Percentiles rank a stretch among this genome's conserved stretches.
Conservation (phyloP, 805 yeast genomes). For the Tetrapisispora fleetii region DNA sequence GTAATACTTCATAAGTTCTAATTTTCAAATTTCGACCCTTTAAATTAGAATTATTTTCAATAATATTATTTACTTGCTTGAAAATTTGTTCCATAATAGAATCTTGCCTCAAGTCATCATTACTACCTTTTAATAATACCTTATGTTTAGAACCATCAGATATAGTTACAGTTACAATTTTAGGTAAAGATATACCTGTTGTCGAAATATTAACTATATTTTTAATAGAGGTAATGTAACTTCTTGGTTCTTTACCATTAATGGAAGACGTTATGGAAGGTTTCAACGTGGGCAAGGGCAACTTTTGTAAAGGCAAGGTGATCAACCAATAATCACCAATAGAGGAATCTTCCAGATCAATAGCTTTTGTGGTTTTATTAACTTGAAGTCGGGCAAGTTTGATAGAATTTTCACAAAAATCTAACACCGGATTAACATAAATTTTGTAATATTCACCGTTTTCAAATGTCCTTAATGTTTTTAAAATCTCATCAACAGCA, state of each 20-base stretch:
- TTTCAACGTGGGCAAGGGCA: constrained; percentile 62
- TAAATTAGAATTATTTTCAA: constrained; percentile 46
- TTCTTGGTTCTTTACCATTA: constrained; percentile 37
- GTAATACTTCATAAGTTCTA: constrained; percentile 82
- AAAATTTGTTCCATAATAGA: constrained; percentile 97
- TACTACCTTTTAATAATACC: constrained; percentile 69
- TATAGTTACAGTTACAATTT: constrained; percentile 48
- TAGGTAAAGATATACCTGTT: constrained; percentile 83
- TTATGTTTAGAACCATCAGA: constrained; percentile 51
- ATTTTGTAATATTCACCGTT: constrained; percentile 18
- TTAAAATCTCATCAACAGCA: constrained; percentile 45
- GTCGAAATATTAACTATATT: constrained; percentile 49
- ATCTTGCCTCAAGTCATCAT: constrained; percentile 91
- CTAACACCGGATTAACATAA: constrained; percentile 37
- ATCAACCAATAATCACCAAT: constrained; percentile 51
- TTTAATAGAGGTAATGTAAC: constrained; percentile 39
- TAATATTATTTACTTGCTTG: constrained; percentile 65
- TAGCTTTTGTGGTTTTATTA: constrained; percentile 9
- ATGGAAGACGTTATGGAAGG: constrained; percentile 35
- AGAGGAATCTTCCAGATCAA: constrained; percentile 28
- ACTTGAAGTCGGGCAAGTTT: constrained; percentile 39
- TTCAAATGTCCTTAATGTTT: constrained; percentile 25
- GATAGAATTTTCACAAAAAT: constrained; percentile 42
- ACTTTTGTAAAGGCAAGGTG: constrained; percentile 31
- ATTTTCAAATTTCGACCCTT: constrained; percentile 49